These are phyloP conservation scores for Pelargonium cotyledonis DNA, from an alignment of 441 rosid genomes.

Conservation along the genomic window DNA sequence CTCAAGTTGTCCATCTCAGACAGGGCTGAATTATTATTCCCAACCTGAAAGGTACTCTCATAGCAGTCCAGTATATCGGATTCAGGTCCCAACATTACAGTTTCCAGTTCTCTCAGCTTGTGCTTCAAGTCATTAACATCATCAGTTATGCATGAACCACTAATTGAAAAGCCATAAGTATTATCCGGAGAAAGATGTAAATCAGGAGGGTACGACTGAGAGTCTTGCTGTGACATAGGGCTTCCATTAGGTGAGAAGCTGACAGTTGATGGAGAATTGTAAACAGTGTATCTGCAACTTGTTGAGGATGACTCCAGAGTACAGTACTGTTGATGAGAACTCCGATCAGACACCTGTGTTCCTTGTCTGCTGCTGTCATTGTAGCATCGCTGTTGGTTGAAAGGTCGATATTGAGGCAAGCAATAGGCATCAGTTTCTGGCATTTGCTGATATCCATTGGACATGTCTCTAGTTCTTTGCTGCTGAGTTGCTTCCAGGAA, in stretches of 20 bases:
- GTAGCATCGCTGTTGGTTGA: slow-evolving; percentile 22
- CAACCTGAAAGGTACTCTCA: slow-evolving; percentile 24
- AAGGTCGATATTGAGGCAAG: slow-evolving; percentile 35
- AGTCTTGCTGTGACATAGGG: slow-evolving; percentile 44
- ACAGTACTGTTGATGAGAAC: slow-evolving; percentile 41
- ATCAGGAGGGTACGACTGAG: slow-evolving; percentile 32
- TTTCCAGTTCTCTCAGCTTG: slow-evolving; percentile 75
- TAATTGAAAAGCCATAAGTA: slow-evolving; percentile 41
- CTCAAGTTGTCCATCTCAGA: slow-evolving; percentile 46
- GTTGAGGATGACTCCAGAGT: slow-evolving; percentile 57
- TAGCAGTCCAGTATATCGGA: slow-evolving; percentile 38
- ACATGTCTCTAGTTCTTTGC: slow-evolving; percentile 33
- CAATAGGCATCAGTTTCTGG: slow-evolving; percentile 37
- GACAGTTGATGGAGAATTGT: slow-evolving; percentile 39
- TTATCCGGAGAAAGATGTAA: slow-evolving; percentile 42
- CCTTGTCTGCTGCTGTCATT: slow-evolving; percentile 22
- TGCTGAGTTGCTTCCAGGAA: slow-evolving; percentile 20
- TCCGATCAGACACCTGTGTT: slow-evolving; percentile 27
- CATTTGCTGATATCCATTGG: slow-evolving; percentile 33
- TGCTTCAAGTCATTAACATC: slow-evolving; percentile 50
- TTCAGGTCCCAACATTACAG: slow-evolving; percentile 78
- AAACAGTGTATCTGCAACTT: slow-evolving; percentile 24
- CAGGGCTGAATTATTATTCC: slow-evolving; percentile 15
- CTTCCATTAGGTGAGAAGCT: slow-evolving; percentile 43
- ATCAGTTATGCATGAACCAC: slow-evolving; percentile 68